Base-by-base conservation (phyloP, 768 basidiomycete species). In the Hysterangium stoloniferum region DNA sequence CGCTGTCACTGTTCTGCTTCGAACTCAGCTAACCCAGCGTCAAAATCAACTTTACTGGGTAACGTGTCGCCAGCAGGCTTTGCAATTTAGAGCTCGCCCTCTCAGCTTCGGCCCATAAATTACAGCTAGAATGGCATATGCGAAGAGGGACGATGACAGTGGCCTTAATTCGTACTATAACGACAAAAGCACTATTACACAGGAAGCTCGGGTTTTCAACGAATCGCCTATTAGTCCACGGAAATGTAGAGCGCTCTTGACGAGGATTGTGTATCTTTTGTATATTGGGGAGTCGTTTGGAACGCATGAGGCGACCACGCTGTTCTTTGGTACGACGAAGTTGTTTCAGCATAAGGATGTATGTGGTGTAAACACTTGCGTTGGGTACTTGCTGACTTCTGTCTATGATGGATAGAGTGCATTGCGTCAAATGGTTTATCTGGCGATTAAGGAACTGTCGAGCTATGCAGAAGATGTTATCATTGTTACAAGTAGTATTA, bases 301-400 rank as follows among this genome's bases (percentile, higher is more conserved):
- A 29, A 86, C 91, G 1, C 94, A 97, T 68, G 96, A 99, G 69
- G 94, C 95, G 1, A 99, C 96, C 11, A 91, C 86, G 6, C 70
- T 99, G 57, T 99, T 99, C 80, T 99, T 99, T 68, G 95, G 96
- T 37, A 95, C 94, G 0, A 97, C 96, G 2, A 99, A 99, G 70
- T 68, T 99, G 52, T 99, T 99, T 70, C 96, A 98, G 70, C 88
- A 99, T 68, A 99, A 98, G 67, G 96, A 99, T 72, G 95, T n/a
- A n/a, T n/a, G n/a, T n/a, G n/a, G n/a, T n/a, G n/a, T 97, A 64
- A 70, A 95, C 76, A 12, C 22, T 15, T 13, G 20, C 3, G 44
- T 44, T 33, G 31, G 44, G 2, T 33, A 45, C 33, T 22, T 17
- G n/a, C 32, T 32, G 22, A 19, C 5, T 35, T 48, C 24, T 33